phyloP scores from a whole-genome alignment of 2,329 filamentous ascomycete genomes.

The Aspergillus flavus region DNA sequence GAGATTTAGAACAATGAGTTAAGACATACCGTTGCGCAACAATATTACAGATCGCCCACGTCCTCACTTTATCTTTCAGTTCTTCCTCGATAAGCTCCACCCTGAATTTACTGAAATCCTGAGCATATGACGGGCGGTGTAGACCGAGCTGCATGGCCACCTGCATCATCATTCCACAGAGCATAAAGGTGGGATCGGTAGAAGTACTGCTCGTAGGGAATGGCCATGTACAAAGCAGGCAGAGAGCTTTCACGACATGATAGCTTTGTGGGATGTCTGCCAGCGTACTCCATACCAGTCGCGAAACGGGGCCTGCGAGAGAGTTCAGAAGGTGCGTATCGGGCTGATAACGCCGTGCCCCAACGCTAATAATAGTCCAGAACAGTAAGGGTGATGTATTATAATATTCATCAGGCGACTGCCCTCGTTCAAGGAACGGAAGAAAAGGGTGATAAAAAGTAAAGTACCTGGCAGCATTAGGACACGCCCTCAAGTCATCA shows the following conservation, averaged over 20 bases:
- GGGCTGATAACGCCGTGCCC: slow-evolving; percentile 60
- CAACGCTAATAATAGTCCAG: slow-evolving; percentile 67
- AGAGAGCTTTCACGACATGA: slow-evolving; percentile 65
- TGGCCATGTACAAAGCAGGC: slow-evolving; percentile 66
- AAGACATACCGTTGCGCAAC: slow-evolving; percentile 62
- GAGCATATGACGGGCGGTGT: slow-evolving; percentile 65
- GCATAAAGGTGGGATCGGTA: slow-evolving; percentile 66
- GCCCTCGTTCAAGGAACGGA: slow-evolving; percentile 61
- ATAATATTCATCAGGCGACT: slow-evolving; percentile 60
- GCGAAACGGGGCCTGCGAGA: slow-evolving; percentile 55
- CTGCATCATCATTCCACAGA: slow-evolving; percentile 68
- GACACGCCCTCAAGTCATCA: not conserved
- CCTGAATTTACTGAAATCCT: slow-evolving; percentile 56
- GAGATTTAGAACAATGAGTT: not conserved
- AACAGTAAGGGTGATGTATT: slow-evolving; percentile 65
- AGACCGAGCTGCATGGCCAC: slow-evolving; percentile 69
- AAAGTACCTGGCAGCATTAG: slow-evolving; percentile 59
- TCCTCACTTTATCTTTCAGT: slow-evolving; percentile 64
- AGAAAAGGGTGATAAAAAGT: slow-evolving; percentile 66
- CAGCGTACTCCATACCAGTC: slow-evolving; percentile 64
- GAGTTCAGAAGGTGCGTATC: slow-evolving; percentile 58
- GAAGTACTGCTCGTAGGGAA: slow-evolving; percentile 65
- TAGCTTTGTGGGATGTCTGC: slow-evolving; percentile 65
- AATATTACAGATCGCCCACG: slow-evolving; percentile 70
- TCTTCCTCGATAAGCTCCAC: slow-evolving; percentile 63